Conservation (phyloP, 2,329 filamentous ascomycete species). For the Aspergillus fumigatus region DNA sequence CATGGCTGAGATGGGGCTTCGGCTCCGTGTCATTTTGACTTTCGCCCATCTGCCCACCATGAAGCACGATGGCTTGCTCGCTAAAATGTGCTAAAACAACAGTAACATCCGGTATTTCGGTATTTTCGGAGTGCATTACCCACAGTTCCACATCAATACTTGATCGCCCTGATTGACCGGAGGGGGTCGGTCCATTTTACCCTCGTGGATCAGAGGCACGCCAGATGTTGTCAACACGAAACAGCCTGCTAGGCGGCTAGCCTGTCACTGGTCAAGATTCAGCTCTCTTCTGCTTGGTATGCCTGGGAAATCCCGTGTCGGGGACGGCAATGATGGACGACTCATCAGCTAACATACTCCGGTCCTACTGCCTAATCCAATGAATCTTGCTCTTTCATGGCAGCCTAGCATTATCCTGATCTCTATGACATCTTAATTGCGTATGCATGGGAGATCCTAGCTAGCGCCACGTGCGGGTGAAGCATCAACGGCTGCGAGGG, state of each 20-base stretch:
- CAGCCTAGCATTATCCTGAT: slow-evolving; percentile 3
- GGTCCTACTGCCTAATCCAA: background rate
- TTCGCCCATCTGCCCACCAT: background rate
- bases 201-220: background rate
- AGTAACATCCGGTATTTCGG: background rate
- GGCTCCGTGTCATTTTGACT: background rate
- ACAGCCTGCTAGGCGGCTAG: background rate
- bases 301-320: background rate
- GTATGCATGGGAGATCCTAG: slow-evolving; percentile 34
- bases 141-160: background rate
- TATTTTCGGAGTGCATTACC: background rate
- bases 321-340: background rate
- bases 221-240: background rate
- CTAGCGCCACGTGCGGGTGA: slow-evolving; percentile 36
- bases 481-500: slow-evolving; percentile 36
- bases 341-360: background rate
- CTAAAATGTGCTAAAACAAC: background rate
- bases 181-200: background rate
- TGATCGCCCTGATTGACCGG: background rate
- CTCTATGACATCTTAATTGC: slow-evolving; percentile 5
- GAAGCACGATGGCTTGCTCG: background rate
- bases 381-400: background rate
- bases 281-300: background rate
- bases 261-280: background rate
- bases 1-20: background rate